Base-by-base conservation (phyloP, 1,139 yeast species). In the Geotrichum candidum region DNA sequence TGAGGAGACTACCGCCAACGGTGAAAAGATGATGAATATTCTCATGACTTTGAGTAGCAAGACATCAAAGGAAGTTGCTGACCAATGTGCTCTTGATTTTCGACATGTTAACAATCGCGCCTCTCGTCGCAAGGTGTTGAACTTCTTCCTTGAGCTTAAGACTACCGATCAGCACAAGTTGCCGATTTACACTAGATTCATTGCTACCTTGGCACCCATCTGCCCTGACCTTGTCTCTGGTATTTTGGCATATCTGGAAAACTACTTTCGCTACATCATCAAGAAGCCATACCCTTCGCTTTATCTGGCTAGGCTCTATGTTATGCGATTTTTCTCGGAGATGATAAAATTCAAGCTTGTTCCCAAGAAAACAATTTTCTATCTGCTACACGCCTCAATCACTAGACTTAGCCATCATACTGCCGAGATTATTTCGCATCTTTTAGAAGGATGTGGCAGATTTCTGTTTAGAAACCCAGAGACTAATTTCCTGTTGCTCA, bases 381-480 rank as follows among this genome's bases (percentile, higher is more conserved):
- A 90, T 72, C 87, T 85, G 70, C 81, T 88, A 63, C 73, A 88
- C 59, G 76, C 80, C 63, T 46, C 66, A 61, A 54, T 52, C 57
- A 31, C 65, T 67, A 53, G 70, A 66, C 59, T 60, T 63, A 27
- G 53, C 56, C 50, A 69, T 66, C 59, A 64, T 65, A 50, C 71
- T 64, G 80, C 88, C 62, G 95, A 88, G 68, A 81, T 87, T 13
- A 74, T 89, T n/a, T 61, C 61, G 22, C 54, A 57, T 10, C 76
- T 90, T 59, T 86, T 90, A 69, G 96, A 91, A 69, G 80, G 84
- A 57, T 82, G 90, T 68, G 97, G 97, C 0, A 78, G 85, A 63
- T 84, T 85, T 65, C 76, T 92, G 61, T 73, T 87, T 56, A 76
- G 84, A 65, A 87, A 85, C 62, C 80, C 84, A 0, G 90, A 85